Conservation (phyloP, 495 filamentous ascomycete genomes). For the Amniculicola lignicola region DNA sequence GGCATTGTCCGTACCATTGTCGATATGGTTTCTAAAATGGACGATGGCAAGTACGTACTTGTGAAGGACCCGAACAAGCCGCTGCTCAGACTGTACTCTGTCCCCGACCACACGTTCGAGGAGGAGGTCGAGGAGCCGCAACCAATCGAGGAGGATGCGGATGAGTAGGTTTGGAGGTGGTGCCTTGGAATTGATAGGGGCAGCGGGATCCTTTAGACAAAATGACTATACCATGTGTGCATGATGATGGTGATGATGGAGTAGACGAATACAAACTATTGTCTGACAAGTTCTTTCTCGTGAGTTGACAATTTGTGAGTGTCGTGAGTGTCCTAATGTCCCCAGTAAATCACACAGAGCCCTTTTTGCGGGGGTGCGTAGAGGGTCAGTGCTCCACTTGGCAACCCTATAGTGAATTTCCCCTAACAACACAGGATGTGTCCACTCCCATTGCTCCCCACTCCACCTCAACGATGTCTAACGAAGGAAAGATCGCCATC, state of each 20-base stretch:
- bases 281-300: too few species aligned
- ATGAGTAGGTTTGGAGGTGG: too few species aligned
- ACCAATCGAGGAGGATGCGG: conserved; percentile 42
- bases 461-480: conserved; percentile 9
- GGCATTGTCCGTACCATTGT: conserved; percentile 96
- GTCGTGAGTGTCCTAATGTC: too few species aligned
- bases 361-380: too few species aligned
- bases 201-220: too few species aligned
- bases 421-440: too few species aligned
- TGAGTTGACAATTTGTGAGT: too few species aligned
- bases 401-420: background rate
- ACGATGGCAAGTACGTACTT: conserved; percentile 69
- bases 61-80: conserved; percentile 94
- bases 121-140: conserved; percentile 60
- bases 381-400: background rate
- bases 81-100: conserved; percentile 86
- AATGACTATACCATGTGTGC: too few species aligned
- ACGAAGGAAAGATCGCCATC: background rate
- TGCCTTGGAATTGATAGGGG: too few species aligned
- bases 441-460: background rate
- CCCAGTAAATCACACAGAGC: too few species aligned
- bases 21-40: conserved; percentile 76
- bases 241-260: too few species aligned
- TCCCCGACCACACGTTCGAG: conserved; percentile 83
- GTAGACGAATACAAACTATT: too few species aligned